A percentile compares a stretch with the other conserved stretches of the same genome.
Conservation (phyloP, 305 asterid genomes). For the Fraxinus sp. region DNA sequence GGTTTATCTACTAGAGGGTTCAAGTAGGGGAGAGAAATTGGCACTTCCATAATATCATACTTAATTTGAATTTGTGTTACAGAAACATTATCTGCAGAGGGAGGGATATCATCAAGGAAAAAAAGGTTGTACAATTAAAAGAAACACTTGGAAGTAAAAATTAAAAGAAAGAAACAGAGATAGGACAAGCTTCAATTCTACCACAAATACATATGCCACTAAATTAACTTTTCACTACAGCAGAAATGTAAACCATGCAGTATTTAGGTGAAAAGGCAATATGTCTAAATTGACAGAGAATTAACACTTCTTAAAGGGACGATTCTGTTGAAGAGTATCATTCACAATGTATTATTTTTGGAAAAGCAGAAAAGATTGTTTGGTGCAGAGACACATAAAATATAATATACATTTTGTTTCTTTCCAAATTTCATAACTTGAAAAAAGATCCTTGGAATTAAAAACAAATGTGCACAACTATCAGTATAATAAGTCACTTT, state of each 20-base stretch:
- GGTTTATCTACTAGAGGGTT: slow-evolving; percentile 93
- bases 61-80: slow-evolving; percentile 45
- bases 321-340: neutral
- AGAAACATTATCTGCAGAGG: no score
- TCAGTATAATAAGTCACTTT: slow-evolving; percentile 1
- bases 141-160: no score
- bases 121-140: no score
- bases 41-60: slow-evolving; percentile 83
- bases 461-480: neutral
- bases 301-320: neutral
- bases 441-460: no score
- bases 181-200: neutral
- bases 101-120: neutral
- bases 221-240: neutral
- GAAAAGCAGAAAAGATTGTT: no score
- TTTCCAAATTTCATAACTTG: no score
- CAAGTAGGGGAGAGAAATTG: slow-evolving; percentile 73
- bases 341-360: no score
- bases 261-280: neutral
- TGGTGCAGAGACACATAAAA: no score
- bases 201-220: neutral
- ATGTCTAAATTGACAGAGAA: no score
- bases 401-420: no score
- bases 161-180: neutral
- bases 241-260: neutral